Evolutionary conservation across 176 grass and related monocot species (phyloP).

Genomic region (Dendrocalamus sinicus): DNA sequence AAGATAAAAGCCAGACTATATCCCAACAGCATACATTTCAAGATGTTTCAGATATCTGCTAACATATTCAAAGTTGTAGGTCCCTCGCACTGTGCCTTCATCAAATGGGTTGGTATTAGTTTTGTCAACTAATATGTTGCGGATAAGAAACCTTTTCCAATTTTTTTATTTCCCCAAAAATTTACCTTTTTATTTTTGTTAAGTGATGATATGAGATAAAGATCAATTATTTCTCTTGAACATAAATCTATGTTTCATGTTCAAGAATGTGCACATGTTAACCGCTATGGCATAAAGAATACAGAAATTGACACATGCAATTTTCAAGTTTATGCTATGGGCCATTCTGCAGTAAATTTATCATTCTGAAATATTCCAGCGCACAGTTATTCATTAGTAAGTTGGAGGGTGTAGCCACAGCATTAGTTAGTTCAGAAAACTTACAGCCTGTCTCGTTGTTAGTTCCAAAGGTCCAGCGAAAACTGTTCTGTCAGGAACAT

Average conservation of each 20-base stretch:
- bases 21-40: not conserved
- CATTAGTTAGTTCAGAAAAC: slow-evolving; percentile 28
- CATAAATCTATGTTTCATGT: not conserved
- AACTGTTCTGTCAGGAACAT: slow-evolving; percentile 31
- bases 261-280: not conserved
- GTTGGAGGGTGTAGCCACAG: not conserved
- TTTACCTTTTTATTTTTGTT: not conserved
- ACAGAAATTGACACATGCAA: not conserved
- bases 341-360: not conserved
- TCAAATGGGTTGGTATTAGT: slow-evolving; percentile 2
- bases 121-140: slow-evolving; percentile 28
- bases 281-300: slow-evolving; percentile 9
- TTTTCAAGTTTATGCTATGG: slow-evolving; percentile 14
- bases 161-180: not conserved
- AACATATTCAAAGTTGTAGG: not conserved
- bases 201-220: not conserved
- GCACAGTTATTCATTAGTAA: slow-evolving; percentile 19
- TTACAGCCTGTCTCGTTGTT: slow-evolving; percentile 45
- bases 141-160: not conserved
- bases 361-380: not conserved
- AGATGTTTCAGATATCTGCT: slow-evolving; percentile 1
- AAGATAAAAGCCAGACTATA: not conserved
- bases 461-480: slow-evolving; percentile 29
- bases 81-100: not conserved
- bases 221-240: slow-evolving; percentile 23